Conservation (phyloP, 768 basidiomycete genomes). For the Scleroderma bovista region DNA sequence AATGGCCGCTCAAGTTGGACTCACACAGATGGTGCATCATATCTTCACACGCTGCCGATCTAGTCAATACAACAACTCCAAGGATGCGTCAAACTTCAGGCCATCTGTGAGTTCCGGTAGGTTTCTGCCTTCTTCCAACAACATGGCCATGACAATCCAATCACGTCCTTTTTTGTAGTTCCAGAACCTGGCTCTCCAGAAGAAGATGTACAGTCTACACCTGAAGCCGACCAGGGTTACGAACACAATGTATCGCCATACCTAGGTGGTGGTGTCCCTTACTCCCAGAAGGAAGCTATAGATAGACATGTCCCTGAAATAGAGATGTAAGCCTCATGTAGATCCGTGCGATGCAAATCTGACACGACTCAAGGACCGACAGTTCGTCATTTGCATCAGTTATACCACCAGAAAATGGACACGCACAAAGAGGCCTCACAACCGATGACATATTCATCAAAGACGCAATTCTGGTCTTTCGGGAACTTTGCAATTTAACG, state of each 20-base stretch:
- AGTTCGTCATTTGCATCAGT: constrained; percentile 7
- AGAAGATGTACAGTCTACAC: not conserved
- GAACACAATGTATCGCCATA: constrained; percentile 1
- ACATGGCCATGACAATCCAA: constrained; percentile 4
- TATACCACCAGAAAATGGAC: constrained; percentile 10
- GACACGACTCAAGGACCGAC: constrained; percentile 5
- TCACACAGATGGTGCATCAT: constrained; percentile 98
- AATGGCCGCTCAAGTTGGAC: constrained; percentile 95
- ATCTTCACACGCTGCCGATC: constrained; percentile 80
- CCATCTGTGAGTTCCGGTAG: constrained; percentile 20
- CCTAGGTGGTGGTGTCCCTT: not conserved
- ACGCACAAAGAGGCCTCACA: constrained; percentile 44
- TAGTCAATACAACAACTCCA: constrained; percentile 14
- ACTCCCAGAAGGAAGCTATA: not conserved
- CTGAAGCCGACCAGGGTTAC: constrained; percentile 2
- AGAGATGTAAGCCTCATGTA: constrained; percentile 18
- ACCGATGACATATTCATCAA: constrained; percentile 91
- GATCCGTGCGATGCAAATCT: not conserved
- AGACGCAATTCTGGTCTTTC: constrained; percentile 96
- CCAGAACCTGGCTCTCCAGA: constrained; percentile 1
- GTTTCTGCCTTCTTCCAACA: constrained; percentile 6
- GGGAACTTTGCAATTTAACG: constrained; percentile 93
- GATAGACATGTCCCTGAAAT: constrained; percentile 3
- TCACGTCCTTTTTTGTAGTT: constrained; percentile 8
- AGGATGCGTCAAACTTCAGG: constrained; percentile 11